Evolutionary conservation across 805 yeast genomes (phyloP).

Genomic region (Cyberlindnera sargentensis): DNA sequence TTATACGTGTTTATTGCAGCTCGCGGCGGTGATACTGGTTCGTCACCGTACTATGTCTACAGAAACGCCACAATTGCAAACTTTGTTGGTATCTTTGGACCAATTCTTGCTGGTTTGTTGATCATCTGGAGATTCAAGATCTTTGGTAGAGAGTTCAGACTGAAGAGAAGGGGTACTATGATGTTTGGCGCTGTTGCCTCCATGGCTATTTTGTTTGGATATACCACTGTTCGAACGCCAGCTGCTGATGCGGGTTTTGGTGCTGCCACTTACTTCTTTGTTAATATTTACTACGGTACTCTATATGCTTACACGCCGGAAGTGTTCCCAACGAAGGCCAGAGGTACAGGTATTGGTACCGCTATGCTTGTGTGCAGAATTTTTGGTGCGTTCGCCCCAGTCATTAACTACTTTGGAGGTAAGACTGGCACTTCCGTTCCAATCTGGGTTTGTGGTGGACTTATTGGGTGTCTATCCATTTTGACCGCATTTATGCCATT

Average conservation of each 20-base stretch:
- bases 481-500: constrained; percentile 42
- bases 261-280: constrained; percentile 40
- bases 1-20: constrained; percentile 43
- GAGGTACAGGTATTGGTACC: constrained; percentile 56
- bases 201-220: constrained; percentile 54
- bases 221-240: constrained; percentile 52
- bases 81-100: constrained; percentile 41
- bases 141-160: constrained; percentile 7
- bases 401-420: constrained; percentile 40
- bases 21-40: constrained; percentile 40
- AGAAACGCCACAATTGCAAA: constrained; percentile 41
- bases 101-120: constrained; percentile 37
- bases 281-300: constrained; percentile 48
- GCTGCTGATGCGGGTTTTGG: constrained; percentile 43
- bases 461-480: constrained; percentile 40
- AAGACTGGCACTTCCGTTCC: constrained; percentile 39
- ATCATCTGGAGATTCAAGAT: constrained; percentile 13
- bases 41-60: constrained; percentile 35
- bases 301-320: constrained; percentile 65
- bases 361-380: constrained; percentile 49
- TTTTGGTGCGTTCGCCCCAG: constrained; percentile 52
- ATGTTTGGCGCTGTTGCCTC: constrained; percentile 43
- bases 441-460: constrained; percentile 53
- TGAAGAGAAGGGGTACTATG: constrained; percentile 56
- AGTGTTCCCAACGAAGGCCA: constrained; percentile 43